phyloP scores from a whole-genome alignment of 306 rosid genomes.

The Alnus glutinosa region DNA sequence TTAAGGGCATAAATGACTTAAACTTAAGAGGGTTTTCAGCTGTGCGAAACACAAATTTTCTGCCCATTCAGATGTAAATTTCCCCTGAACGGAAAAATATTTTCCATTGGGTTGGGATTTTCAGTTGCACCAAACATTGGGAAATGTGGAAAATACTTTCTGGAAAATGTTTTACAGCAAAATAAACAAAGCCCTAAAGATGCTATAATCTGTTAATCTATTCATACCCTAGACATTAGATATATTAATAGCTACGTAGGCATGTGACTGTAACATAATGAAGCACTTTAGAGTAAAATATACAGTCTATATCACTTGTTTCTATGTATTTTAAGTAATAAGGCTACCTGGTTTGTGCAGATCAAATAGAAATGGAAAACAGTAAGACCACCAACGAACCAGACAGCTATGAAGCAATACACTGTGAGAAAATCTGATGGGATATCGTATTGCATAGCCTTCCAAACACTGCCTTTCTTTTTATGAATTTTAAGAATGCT shows the following conservation, averaged over 20 bases:
- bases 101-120: not conserved
- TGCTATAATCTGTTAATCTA: not conserved
- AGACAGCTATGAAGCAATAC: conserved; percentile 78
- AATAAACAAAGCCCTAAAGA: not conserved
- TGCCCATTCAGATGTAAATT: too few species aligned
- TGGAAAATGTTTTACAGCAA: not conserved
- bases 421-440: conserved; percentile 61
- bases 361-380: conserved; percentile 85
- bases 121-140: not conserved
- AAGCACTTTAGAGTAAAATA: not conserved
- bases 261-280: conserved; percentile 7
- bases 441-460: conserved; percentile 50
- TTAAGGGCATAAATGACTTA: not conserved
- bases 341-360: conserved; percentile 81
- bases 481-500: conserved; percentile 41
- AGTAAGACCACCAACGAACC: conserved; percentile 99
- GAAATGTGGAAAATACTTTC: not conserved
- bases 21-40: not conserved
- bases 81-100: not conserved
- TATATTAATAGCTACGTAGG: not conserved
- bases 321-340: conserved; percentile 21
- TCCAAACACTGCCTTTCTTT: conserved; percentile 21
- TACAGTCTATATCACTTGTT: not conserved
- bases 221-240: not conserved
- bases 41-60: not conserved